These are phyloP conservation scores for Chlorella vulgaris DNA, from an alignment of 139 green algal species.

Conservation along the genomic window DNA sequence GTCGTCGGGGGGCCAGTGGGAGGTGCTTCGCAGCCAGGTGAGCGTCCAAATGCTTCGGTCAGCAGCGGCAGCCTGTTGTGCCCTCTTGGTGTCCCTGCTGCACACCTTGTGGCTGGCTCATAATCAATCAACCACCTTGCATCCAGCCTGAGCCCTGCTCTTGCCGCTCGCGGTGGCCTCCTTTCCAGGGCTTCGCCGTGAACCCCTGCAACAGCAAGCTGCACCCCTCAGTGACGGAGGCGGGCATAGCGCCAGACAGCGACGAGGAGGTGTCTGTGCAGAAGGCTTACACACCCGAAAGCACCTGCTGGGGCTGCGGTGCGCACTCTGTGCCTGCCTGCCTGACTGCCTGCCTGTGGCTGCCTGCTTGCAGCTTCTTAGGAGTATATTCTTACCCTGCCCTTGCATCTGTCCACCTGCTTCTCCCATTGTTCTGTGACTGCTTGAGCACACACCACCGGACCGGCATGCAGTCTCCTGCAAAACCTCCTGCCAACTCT, in stretches of 20 bases:
- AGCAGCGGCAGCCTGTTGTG: no score
- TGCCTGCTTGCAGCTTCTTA: no score
- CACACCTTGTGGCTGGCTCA: neutral
- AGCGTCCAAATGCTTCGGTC: neutral
- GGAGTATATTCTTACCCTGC: no score
- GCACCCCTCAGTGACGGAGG: constrained; percentile 70
- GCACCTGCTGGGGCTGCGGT: constrained; percentile 81
- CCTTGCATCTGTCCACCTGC: no score
- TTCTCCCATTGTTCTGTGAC: no score
- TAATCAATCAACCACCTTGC: no score
- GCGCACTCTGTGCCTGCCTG: constrained; percentile 39
- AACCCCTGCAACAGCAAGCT: constrained; percentile 81
- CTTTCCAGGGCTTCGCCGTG: constrained; percentile 47
- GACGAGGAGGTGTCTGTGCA: constrained; percentile 69
- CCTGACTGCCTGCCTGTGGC: neutral
- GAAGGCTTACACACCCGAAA: constrained; percentile 75
- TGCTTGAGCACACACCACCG: no score
- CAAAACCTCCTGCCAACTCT: no score
- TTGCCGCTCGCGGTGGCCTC: no score
- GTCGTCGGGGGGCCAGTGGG: constrained; percentile 29
- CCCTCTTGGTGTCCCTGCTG: neutral
- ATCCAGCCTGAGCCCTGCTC: no score
- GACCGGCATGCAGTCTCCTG: no score
- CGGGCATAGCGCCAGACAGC: constrained; percentile 52
- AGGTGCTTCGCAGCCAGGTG: constrained; percentile 35